phyloP scores from a whole-genome alignment of 1,284 basidiomycete species.

The Caloboletus firmus region DNA sequence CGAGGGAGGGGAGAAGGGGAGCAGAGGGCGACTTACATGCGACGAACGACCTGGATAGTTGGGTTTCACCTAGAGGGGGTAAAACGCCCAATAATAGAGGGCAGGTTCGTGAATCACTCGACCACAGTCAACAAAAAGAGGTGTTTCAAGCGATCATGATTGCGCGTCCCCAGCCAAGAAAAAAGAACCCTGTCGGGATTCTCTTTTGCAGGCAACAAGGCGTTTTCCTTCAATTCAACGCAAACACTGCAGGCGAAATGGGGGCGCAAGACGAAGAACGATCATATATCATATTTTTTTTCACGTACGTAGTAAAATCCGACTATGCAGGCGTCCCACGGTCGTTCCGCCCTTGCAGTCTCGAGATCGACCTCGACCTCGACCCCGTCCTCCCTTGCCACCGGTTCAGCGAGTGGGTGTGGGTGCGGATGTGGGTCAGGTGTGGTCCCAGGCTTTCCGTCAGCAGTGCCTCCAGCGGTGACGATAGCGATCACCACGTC shows the following conservation, averaged over 20 bases:
- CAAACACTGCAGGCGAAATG: no score
- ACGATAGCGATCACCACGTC: slow-evolving; percentile 75
- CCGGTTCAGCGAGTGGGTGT: not conserved
- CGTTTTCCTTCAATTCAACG: no score
- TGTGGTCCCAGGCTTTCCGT: not conserved
- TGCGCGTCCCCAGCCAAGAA: not conserved
- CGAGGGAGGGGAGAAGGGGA: not conserved
- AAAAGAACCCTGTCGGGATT: not conserved
- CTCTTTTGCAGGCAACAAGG: not conserved
- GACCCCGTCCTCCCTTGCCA: slow-evolving; percentile 9
- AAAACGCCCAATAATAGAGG: not conserved
- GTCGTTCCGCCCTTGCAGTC: slow-evolving; percentile 45
- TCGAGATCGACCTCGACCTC: slow-evolving; percentile 43
- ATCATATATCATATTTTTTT: slow-evolving; percentile 14
- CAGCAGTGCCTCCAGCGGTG: slow-evolving; percentile 11
- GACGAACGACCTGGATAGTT: slow-evolving; percentile 93
- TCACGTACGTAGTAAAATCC: slow-evolving; percentile 79
- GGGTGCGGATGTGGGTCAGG: not conserved
- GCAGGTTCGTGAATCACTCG: slow-evolving; percentile 11
- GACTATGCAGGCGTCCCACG: slow-evolving; percentile 69
- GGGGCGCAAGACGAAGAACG: not conserved
- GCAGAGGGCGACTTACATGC: slow-evolving; percentile 61
- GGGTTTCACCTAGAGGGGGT: slow-evolving; percentile 65
- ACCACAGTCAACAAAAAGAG: not conserved
- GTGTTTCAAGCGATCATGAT: no score